Base-by-base conservation (phyloP, 176 grass and related monocot genomes). In the Carex myosuroides region DNA sequence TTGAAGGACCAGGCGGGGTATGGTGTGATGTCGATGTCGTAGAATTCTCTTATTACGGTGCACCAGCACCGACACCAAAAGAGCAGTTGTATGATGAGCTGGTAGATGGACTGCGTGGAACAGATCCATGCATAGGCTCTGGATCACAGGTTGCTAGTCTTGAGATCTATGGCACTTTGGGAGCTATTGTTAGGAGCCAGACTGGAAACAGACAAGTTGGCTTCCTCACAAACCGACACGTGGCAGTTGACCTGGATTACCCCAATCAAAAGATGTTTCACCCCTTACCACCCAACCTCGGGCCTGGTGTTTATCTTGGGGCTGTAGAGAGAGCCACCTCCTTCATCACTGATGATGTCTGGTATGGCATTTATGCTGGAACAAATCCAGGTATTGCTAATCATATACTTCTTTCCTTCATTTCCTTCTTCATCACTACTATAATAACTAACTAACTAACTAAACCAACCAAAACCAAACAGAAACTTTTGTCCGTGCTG, bases 211-310 rank as follows among this genome's bases (percentile, higher is more conserved):
- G 91, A 41, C 96, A 95, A 93, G 91, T 95, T 59, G 96, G 96
- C 10, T 98, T 98, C 85, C 78, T 98, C 69, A 98, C 96, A 0
- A 98, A 98, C 6, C 88, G 93, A 5, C 96, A 98, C 90, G 96
- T 95, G 32, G 93, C 96, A 2, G 96, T 98, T 72, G 96, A 98
- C 87, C 86, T 95, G 69, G 96, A 98, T 84, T 98, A 95, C 79
- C 96, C 96, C 85, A 98, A 95, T 75, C 96, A 98, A 79, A 98
- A 98, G 83, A 98, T 98, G 96, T 98, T 98, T 92, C 96, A 98
- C 87, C 96, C 96, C 13, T 87, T 98, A 82, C 96, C 96, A 53
- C 93, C 96, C 46, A 98, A 98, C 86, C 96, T 98, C 67, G 96
- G 96, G 16, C 96, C 93, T 79, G 96, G 96, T 72, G 96, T 98